Conservation (phyloP, 148 eudicot genomes). For the Arctostaphylos glauca region DNA sequence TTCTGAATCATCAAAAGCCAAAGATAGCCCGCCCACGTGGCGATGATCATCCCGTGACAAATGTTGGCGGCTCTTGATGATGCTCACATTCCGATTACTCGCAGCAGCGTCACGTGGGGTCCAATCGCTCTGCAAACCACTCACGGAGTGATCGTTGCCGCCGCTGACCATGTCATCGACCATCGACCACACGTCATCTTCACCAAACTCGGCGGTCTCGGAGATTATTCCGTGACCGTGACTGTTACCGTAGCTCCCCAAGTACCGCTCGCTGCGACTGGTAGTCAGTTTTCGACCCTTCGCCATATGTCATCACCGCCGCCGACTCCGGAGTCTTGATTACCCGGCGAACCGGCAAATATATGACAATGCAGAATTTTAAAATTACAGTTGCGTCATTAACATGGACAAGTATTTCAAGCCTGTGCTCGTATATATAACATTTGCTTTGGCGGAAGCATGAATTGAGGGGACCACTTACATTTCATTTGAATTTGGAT, state of each 20-base stretch:
- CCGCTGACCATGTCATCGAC: slow-evolving; percentile 35
- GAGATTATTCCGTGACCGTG: slow-evolving; percentile 22
- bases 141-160: slow-evolving; percentile 14
- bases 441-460: neutral
- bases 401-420: slow-evolving; percentile 15
- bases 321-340: neutral
- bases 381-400: slow-evolving; percentile 11
- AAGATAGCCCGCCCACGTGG: slow-evolving; percentile 56
- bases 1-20: slow-evolving; percentile 59
- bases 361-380: neutral
- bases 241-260: slow-evolving; percentile 39
- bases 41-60: neutral
- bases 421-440: slow-evolving; percentile 27
- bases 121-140: slow-evolving; percentile 33
- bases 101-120: slow-evolving; percentile 37
- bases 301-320: slow-evolving; percentile 48
- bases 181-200: slow-evolving; percentile 78
- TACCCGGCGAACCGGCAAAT: slow-evolving; percentile 10
- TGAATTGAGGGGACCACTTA: slow-evolving; percentile 8
- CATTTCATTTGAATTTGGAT: slow-evolving; percentile 44
- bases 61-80: slow-evolving; percentile 14
- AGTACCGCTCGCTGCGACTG: slow-evolving; percentile 67
- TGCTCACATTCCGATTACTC: slow-evolving; percentile 13
- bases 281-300: slow-evolving; percentile 69
- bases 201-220: slow-evolving; percentile 47